Evolutionary conservation across 2,329 filamentous ascomycete species (phyloP).

Genomic region (Waltergamsia citrina): DNA sequence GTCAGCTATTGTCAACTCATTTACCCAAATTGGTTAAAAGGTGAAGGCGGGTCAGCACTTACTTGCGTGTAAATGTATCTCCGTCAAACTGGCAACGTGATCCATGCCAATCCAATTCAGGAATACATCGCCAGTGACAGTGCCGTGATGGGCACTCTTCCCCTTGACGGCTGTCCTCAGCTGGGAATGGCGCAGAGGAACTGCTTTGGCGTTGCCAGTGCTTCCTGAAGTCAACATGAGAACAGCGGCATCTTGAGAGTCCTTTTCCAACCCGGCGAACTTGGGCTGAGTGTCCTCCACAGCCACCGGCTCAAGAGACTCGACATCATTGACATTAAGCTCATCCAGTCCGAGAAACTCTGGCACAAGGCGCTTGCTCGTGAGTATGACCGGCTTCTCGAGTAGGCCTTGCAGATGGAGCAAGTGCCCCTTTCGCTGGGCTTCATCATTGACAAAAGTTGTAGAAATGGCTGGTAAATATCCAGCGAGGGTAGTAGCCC

Average conservation of each 20-base stretch:
- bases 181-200: constrained; percentile 31
- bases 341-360: constrained; percentile 5
- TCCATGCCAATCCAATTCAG: constrained; percentile 42
- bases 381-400: constrained; percentile 2
- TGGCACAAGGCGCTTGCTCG: constrained; percentile 1
- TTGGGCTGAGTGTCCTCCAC: background rate
- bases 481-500: constrained; percentile 5
- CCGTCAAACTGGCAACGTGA: constrained; percentile 40
- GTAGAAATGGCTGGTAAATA: constrained; percentile 4
- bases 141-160: constrained; percentile 20
- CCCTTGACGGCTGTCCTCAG: constrained; percentile 28
- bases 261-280: background rate
- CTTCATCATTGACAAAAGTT: constrained; percentile 5
- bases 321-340: constrained; percentile 3
- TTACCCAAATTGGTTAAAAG: too few species aligned
- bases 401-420: constrained; percentile 3
- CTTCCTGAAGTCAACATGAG: constrained; percentile 45
- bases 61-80: constrained; percentile 39
- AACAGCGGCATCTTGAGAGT: background rate
- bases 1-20: too few species aligned
- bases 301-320: background rate
- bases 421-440: constrained; percentile 6
- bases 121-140: constrained; percentile 20
- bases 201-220: constrained; percentile 40
- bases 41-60: too few species aligned